These are phyloP conservation scores for Myxozyma mucilagina DNA, from an alignment of 805 yeast genomes.

Conservation along the genomic window DNA sequence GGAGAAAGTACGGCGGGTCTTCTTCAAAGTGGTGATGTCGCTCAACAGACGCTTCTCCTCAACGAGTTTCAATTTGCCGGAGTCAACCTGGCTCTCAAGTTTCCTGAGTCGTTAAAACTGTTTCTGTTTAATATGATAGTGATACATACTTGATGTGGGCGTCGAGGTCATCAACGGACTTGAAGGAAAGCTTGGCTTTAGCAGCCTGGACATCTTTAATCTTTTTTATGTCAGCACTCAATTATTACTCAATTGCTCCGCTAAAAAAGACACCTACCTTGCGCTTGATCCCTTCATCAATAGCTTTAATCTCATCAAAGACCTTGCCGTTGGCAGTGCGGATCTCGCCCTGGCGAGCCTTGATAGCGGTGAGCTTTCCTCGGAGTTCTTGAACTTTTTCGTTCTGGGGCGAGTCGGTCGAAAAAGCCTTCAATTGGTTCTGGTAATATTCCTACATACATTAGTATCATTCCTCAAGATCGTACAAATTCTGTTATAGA, in stretches of 20 bases:
- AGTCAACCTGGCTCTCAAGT: slow-evolving; percentile 71
- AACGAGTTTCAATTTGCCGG: slow-evolving; percentile 80
- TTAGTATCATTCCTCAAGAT: background rate
- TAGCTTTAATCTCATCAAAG: slow-evolving; percentile 65
- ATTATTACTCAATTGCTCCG: no score
- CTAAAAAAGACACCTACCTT: slow-evolving; percentile 16
- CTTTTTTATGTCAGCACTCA: slow-evolving; percentile 35
- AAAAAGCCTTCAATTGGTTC: slow-evolving; percentile 25
- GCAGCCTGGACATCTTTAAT: slow-evolving; percentile 70
- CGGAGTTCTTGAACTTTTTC: slow-evolving; percentile 29
- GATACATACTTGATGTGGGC: slow-evolving; percentile 23
- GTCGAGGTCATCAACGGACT: slow-evolving; percentile 41
- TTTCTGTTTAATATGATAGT: no score
- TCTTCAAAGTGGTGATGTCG: slow-evolving; percentile 82
- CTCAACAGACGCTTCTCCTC: slow-evolving; percentile 84
- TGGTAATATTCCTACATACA: slow-evolving; percentile 17
- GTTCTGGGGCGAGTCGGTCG: slow-evolving; percentile 22
- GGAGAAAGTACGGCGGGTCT: slow-evolving; percentile 74
- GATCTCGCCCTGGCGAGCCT: slow-evolving; percentile 28
- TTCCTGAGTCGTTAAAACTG: slow-evolving; percentile 4
- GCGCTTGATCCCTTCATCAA: slow-evolving; percentile 67
- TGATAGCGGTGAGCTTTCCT: slow-evolving; percentile 12
- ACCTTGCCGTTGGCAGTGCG: slow-evolving; percentile 35
- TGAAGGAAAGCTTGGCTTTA: slow-evolving; percentile 67
- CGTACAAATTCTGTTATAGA: background rate